phyloP scores from a whole-genome alignment of 1,284 basidiomycete genomes.

The Ceratobasidium papillatum region DNA sequence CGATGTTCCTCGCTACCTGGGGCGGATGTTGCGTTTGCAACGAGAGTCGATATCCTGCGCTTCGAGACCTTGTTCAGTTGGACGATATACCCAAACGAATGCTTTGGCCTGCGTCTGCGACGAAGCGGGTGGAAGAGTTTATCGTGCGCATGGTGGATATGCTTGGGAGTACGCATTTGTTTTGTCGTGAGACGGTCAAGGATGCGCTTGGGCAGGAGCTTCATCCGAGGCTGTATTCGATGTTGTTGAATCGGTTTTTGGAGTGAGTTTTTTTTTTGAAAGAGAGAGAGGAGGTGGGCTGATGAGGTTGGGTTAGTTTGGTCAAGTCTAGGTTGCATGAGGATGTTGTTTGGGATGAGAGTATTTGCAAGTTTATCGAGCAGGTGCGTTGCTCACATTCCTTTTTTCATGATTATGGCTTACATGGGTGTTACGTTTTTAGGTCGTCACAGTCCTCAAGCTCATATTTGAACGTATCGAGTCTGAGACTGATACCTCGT shows the following conservation, averaged over 20 bases:
- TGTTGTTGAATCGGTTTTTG: slow-evolving; percentile 57
- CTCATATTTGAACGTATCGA: slow-evolving; percentile 79
- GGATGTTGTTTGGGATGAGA: slow-evolving; percentile 60
- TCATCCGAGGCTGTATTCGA: slow-evolving; percentile 70
- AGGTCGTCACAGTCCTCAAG: slow-evolving; percentile 74
- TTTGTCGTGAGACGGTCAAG: slow-evolving; percentile 76
- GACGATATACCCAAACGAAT: slow-evolving; percentile 74
- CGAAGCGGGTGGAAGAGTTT: slow-evolving; percentile 63
- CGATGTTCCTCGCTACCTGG: slow-evolving; percentile 79
- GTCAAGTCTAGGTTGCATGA: slow-evolving; percentile 46
- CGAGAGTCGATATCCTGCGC: slow-evolving; percentile 44
- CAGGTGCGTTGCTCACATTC: slow-evolving; percentile 62
- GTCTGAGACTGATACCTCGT: slow-evolving; percentile 62
- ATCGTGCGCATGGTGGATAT: slow-evolving; percentile 75
- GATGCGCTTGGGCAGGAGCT: slow-evolving; percentile 84
- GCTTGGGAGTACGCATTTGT: slow-evolving; percentile 67
- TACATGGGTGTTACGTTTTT: not conserved
- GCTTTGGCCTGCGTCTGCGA: slow-evolving; percentile 28
- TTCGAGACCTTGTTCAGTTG: slow-evolving; percentile 66
- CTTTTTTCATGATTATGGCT: slow-evolving; percentile 30
- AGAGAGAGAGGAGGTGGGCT: not conserved
- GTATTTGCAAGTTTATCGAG: slow-evolving; percentile 74
- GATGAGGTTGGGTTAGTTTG: not conserved
- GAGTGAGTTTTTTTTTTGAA: slow-evolving; percentile 3
- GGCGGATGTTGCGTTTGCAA: slow-evolving; percentile 68